These are phyloP conservation scores for Stevia rebaudiana DNA, from an alignment of 140 eudicot genomes.

Conservation along the genomic window DNA sequence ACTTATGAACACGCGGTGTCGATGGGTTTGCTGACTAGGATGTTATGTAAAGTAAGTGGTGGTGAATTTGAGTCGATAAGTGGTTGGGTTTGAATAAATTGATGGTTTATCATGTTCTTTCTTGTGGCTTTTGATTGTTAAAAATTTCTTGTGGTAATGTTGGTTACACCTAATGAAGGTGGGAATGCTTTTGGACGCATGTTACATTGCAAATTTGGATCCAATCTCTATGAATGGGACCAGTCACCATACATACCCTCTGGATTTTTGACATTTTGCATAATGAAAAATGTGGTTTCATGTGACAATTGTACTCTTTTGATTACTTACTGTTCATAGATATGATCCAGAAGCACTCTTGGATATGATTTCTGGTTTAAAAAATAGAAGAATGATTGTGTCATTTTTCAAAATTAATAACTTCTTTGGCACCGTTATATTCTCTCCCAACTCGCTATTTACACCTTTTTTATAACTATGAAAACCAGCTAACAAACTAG, in stretches of 20 bases:
- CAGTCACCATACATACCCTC: conserved; percentile 9
- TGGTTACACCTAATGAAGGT: conserved; percentile 25
- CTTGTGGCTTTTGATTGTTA: conserved; percentile 25
- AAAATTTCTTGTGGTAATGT: conserved; percentile 15
- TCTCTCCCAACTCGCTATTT: too few relatives aligned
- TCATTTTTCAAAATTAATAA: too few relatives aligned
- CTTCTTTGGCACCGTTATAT: too few relatives aligned
- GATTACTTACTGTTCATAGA: too few relatives aligned
- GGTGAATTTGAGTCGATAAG: neutral
- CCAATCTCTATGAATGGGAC: conserved; percentile 34
- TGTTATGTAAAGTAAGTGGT: conserved; percentile 23
- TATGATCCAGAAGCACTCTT: too few relatives aligned
- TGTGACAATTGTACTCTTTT: too few relatives aligned
- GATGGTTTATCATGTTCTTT: conserved; percentile 7
- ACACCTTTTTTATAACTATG: too few relatives aligned
- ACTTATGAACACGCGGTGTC: neutral
- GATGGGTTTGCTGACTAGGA: conserved; percentile 19
- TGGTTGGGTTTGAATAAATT: conserved; percentile 21
- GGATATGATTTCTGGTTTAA: too few relatives aligned
- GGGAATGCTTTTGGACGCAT: conserved; percentile 19
- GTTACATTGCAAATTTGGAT: conserved; percentile 27
- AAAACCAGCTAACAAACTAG: too few relatives aligned
- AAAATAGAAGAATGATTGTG: too few relatives aligned
- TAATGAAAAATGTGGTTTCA: neutral
- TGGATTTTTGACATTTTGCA: conserved; percentile 10